Evolutionary conservation across 371 early-diverging fungal species (phyloP).

Genomic region (Syncephalis fuscata): DNA sequence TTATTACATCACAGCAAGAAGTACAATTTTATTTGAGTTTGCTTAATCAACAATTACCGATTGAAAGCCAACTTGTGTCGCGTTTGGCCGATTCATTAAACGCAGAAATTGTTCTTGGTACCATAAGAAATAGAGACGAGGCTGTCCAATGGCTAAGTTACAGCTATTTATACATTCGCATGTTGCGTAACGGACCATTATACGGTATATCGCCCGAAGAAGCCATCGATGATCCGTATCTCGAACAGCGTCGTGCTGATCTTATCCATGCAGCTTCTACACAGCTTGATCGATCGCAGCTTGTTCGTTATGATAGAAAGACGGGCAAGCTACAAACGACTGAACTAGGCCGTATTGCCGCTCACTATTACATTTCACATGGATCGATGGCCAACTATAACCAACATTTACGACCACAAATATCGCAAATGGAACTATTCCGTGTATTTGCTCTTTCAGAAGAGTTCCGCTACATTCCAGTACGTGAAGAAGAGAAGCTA

Average conservation of each 20-base stretch:
- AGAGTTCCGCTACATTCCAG: slow-evolving; percentile 91
- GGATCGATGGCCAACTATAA: slow-evolving; percentile 86
- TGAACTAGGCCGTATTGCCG: slow-evolving; percentile 90
- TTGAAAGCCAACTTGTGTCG: slow-evolving; percentile 92
- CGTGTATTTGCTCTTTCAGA: slow-evolving; percentile 75
- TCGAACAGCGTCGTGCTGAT: slow-evolving; percentile 76
- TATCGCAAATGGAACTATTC: slow-evolving; percentile 84
- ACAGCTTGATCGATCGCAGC: slow-evolving; percentile 66
- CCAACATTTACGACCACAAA: slow-evolving; percentile 80
- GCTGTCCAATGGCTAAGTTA: slow-evolving; percentile 95
- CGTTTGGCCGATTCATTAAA: slow-evolving; percentile 84
- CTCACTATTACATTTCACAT: slow-evolving; percentile 87
- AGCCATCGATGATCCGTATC: slow-evolving; percentile 59
- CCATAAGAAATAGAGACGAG: slow-evolving; percentile 78
- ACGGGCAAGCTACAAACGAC: slow-evolving; percentile 79
- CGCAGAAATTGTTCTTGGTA: slow-evolving; percentile 94
- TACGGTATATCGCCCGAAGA: slow-evolving; percentile 65
- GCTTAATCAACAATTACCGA: slow-evolving; percentile 89
- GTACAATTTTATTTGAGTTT: slow-evolving; percentile 89
- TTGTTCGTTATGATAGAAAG: slow-evolving; percentile 85
- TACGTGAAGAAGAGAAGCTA: slow-evolving; percentile 90
- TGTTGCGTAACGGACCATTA: slow-evolving; percentile 72
- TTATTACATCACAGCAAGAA: slow-evolving; percentile 89
- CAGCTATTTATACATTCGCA: slow-evolving; percentile 94
- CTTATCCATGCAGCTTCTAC: slow-evolving; percentile 77